These are phyloP conservation scores for Blastobotrys indianensis DNA, from an alignment of 1,139 yeast genomes.

Conservation along the genomic window DNA sequence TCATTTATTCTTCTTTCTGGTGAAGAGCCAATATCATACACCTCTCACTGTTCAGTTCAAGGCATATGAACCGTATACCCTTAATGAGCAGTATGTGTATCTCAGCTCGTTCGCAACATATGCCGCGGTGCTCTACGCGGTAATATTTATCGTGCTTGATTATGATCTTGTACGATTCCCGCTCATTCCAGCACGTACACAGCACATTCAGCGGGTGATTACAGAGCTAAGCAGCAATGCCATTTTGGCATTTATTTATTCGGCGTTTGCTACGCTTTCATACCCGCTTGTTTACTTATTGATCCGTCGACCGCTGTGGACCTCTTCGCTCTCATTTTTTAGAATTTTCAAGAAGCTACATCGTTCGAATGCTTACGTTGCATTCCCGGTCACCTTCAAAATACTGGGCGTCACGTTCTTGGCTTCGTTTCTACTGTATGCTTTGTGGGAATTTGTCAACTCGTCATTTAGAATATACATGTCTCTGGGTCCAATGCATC, in stretches of 20 bases:
- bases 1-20: constrained; percentile 33
- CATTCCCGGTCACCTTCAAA: constrained; percentile 38
- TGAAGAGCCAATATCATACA: constrained; percentile 31
- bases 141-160: constrained; percentile 52
- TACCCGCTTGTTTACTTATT: constrained; percentile 47
- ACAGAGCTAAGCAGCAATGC: constrained; percentile 34
- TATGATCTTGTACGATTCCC: constrained; percentile 53
- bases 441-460: constrained; percentile 59
- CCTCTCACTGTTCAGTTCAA: constrained; percentile 25
- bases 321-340: constrained; percentile 29
- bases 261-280: constrained; percentile 30
- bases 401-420: constrained; percentile 38
- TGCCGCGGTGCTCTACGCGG: constrained; percentile 45
- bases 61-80: constrained; percentile 46
- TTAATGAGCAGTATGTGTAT: constrained; percentile 59
- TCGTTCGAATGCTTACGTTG: constrained; percentile 28
- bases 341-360: constrained; percentile 34
- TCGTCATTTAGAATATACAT: constrained; percentile 66
- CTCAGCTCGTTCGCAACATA: constrained; percentile 42
- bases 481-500: constrained; percentile 75
- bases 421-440: constrained; percentile 39
- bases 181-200: constrained; percentile 37
- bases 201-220: constrained; percentile 22
- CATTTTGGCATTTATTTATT: constrained; percentile 38
- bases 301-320: constrained; percentile 44